A percentile compares a stretch with the other conserved stretches of the same genome.
phyloP scores from a whole-genome alignment of 352 stramenopile species.

The Globisporangium cederbergense region DNA sequence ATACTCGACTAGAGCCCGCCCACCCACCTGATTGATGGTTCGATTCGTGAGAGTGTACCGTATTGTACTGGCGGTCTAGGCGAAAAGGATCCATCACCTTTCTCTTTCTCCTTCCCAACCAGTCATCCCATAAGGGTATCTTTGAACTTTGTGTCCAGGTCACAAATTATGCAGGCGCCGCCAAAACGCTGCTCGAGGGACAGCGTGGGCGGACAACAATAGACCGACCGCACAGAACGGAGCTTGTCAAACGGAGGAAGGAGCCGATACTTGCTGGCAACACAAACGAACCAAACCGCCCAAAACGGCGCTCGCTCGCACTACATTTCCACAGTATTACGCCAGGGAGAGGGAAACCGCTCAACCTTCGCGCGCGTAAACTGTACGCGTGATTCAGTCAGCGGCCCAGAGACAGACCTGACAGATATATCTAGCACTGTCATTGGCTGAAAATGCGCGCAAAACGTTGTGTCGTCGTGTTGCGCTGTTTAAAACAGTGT shows the following conservation, averaged over 20 bases:
- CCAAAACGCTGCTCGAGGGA: background rate
- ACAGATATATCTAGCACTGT: background rate
- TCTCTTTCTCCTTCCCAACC: background rate
- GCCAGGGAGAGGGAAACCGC: slow-evolving; percentile 3
- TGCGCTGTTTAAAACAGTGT: background rate
- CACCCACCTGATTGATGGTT: background rate
- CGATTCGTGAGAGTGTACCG: background rate
- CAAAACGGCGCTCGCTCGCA: background rate
- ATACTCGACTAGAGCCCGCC: too few relatives aligned
- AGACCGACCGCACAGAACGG: background rate
- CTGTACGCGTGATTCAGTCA: slow-evolving; percentile 7
- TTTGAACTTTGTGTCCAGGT: background rate
- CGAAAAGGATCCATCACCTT: background rate
- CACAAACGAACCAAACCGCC: background rate
- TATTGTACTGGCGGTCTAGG: background rate
- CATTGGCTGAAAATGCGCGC: background rate
- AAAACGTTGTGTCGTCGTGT: background rate
- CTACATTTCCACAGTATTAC: background rate
- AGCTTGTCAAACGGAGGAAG: background rate
- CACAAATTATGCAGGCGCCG: background rate
- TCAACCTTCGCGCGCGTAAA: slow-evolving; percentile 10
- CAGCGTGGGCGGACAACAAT: background rate
- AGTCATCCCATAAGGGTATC: background rate
- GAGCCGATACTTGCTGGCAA: too few relatives aligned
- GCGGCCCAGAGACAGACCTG: slow-evolving; percentile 2